Evolutionary conservation across 257 asterid species (phyloP).

Genomic region (Solanum phureja): DNA sequence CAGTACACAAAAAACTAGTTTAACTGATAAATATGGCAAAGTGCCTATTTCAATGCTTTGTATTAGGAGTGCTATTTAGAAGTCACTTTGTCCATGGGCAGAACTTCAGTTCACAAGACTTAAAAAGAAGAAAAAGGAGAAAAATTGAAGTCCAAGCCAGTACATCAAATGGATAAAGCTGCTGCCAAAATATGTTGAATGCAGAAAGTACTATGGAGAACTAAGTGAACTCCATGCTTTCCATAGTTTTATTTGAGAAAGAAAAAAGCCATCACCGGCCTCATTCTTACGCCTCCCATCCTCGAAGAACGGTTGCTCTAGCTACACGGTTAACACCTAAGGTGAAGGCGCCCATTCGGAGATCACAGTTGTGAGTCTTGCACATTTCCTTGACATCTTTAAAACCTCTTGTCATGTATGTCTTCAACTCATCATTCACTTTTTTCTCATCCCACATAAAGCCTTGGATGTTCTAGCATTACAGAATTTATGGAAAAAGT

Average conservation of each 20-base stretch:
- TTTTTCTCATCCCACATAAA: slow-evolving; percentile 96
- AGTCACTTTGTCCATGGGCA: neutral
- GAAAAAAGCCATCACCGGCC: neutral
- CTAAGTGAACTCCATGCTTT: neutral
- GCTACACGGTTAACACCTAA: slow-evolving; percentile 91
- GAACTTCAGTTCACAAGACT: neutral
- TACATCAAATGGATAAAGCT: neutral
- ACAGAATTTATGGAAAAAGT: neutral
- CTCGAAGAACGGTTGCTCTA: slow-evolving; percentile 72
- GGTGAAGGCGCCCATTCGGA: slow-evolving; percentile 93
- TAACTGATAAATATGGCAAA: neutral
- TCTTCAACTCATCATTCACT: slow-evolving; percentile 72
- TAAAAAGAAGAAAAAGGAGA: too few species aligned
- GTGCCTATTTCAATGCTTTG: neutral
- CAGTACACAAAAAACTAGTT: neutral
- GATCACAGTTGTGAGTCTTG: slow-evolving; percentile 58
- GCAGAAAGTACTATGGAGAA: neutral
- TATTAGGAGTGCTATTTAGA: neutral
- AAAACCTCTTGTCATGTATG: slow-evolving; percentile 67
- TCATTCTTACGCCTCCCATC: slow-evolving; percentile 74
- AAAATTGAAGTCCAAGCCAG: neutral
- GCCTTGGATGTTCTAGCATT: slow-evolving; percentile 69
- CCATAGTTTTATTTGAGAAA: neutral
- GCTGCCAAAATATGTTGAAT: neutral
- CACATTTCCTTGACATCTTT: slow-evolving; percentile 76